A percentile compares a stretch with the other conserved stretches of the same genome.
Conservation (phyloP, 371 early-diverging fungal species). For the Rhizopus microsporus region DNA sequence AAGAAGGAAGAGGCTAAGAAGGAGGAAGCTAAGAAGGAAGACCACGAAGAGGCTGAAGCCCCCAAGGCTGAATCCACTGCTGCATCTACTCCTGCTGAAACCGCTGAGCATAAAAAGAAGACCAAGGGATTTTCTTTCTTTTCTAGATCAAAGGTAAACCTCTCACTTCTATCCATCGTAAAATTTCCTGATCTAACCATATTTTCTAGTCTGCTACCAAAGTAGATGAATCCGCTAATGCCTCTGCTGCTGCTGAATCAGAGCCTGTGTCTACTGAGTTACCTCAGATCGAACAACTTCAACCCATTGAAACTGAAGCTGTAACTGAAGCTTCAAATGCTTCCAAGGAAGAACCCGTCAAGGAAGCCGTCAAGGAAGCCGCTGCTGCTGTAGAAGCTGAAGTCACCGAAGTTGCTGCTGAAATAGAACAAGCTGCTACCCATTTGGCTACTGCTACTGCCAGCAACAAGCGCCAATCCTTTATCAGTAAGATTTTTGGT, state of each 20-base stretch:
- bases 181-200: not conserved
- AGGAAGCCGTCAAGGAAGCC: constrained; percentile 12
- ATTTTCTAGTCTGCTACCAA: constrained; percentile 12
- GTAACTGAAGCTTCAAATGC: constrained; percentile 11
- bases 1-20: constrained; percentile 20
- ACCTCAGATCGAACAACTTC: constrained; percentile 26
- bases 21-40: constrained; percentile 20
- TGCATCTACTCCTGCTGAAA: constrained; percentile 5
- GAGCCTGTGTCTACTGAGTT: constrained; percentile 21
- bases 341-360: constrained; percentile 5
- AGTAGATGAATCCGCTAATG: constrained; percentile 9
- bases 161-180: not conserved
- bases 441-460: constrained; percentile 3
- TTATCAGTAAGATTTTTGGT: constrained; percentile 66
- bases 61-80: constrained; percentile 2
- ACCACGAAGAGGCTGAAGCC: constrained; percentile 6
- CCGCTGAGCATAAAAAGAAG: constrained; percentile 24
- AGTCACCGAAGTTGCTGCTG: constrained; percentile 5
- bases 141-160: constrained; percentile 26
- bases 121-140: constrained; percentile 23
- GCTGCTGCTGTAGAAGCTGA: constrained; percentile 13
- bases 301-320: constrained; percentile 27
- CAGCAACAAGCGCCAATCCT: constrained; percentile 43
- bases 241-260: constrained; percentile 5
- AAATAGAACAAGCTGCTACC: constrained; percentile 13